phyloP scores from a whole-genome alignment of 108 stramenopile genomes.

The Cyclotella choctawhatcheeana region DNA sequence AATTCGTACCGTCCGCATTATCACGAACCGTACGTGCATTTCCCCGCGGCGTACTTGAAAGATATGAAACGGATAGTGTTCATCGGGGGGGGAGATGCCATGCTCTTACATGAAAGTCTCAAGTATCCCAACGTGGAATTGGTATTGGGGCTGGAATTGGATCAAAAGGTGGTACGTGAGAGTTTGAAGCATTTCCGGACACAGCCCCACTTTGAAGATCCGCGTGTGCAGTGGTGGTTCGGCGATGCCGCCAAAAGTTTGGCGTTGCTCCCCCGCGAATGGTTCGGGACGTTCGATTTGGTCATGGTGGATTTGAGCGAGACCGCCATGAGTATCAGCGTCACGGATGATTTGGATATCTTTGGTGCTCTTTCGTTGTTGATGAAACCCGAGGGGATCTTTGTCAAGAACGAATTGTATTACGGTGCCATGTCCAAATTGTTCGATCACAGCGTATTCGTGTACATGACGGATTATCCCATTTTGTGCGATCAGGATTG shows the following conservation, averaged over 20 bases:
- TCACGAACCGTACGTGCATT: constrained; percentile 81
- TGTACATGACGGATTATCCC: constrained; percentile 64
- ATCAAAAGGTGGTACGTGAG: constrained; percentile 76
- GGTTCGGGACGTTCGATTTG: constrained; percentile 86
- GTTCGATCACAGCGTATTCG: constrained; percentile 64
- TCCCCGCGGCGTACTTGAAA: constrained; percentile 77
- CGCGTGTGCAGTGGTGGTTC: constrained; percentile 90
- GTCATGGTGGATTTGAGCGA: constrained; percentile 88
- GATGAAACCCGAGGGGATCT: constrained; percentile 81
- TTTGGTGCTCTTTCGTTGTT: constrained; percentile 76
- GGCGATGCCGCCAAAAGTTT: constrained; percentile 88
- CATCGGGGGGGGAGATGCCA: constrained; percentile 90
- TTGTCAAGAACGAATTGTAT: constrained; percentile 88
- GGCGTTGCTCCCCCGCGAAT: constrained; percentile 75
- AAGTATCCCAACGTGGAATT: constrained; percentile 81
- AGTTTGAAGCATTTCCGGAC: constrained; percentile 77
- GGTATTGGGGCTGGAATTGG: constrained; percentile 83
- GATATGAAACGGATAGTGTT: constrained; percentile 73
- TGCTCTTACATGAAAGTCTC: constrained; percentile 82
- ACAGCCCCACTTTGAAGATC: constrained; percentile 84
- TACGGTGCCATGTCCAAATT: constrained; percentile 66
- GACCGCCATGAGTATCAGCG: constrained; percentile 74
- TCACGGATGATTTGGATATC: constrained; percentile 76
- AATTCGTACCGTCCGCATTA: constrained; percentile 82
- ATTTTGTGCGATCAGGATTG: constrained; percentile 78